Evolutionary conservation across 2,329 filamentous ascomycete genomes (phyloP).

Genomic region (Diaporthe sp.): DNA sequence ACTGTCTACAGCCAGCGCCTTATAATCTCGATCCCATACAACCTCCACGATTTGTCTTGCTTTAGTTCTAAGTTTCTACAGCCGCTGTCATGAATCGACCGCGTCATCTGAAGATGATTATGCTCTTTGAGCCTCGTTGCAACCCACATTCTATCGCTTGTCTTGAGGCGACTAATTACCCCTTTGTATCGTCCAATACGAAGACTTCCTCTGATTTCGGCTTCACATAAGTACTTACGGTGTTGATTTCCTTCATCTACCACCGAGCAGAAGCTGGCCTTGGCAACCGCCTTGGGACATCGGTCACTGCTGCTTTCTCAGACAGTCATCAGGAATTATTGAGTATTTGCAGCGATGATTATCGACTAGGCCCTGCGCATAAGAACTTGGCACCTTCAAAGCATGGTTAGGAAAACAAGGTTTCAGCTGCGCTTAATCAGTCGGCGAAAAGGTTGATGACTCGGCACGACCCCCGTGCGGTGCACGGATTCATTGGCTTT

Average conservation of each 20-base stretch:
- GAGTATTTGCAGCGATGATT: background rate
- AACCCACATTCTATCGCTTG: background rate
- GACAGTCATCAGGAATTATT: accelerated
- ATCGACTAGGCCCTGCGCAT: background rate
- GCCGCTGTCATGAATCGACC: background rate
- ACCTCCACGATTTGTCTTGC: background rate
- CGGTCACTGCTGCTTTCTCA: too few relatives aligned
- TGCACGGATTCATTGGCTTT: background rate
- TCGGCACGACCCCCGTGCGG: background rate
- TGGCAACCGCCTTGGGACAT: background rate
- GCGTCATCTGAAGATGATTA: background rate
- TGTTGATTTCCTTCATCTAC: background rate
- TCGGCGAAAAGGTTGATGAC: background rate
- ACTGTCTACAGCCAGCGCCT: background rate
- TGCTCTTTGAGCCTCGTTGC: background rate
- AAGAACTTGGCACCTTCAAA: background rate
- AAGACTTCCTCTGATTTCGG: background rate
- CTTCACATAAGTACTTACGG: background rate
- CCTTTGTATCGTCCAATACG: background rate
- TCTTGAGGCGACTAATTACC: background rate
- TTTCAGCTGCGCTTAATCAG: slow-evolving; percentile 14
- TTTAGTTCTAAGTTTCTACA: background rate
- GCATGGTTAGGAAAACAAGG: background rate
- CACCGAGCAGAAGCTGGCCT: background rate
- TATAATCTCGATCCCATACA: background rate